Percentiles rank a stretch among this genome's conserved stretches.
Conservation (phyloP, 257 asterid genomes). For the Solanum clarkiae region DNA sequence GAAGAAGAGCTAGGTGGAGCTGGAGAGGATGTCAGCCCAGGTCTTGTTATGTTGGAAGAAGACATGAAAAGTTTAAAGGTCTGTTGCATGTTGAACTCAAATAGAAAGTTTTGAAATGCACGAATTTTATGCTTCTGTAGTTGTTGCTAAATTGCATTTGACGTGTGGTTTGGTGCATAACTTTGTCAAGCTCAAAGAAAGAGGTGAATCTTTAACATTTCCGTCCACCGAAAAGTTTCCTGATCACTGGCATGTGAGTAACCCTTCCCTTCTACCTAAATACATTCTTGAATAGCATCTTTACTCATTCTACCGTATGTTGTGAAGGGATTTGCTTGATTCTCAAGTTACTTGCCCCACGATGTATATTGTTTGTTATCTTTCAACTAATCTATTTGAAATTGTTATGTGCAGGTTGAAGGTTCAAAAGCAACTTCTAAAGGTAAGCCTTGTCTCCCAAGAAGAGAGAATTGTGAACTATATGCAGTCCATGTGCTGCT, state of each 20-base stretch:
- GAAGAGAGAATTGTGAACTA: neutral
- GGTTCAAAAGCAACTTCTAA: constrained; percentile 21
- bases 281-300: neutral
- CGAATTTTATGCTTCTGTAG: neutral
- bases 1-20: constrained; percentile 22
- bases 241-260: constrained; percentile 1
- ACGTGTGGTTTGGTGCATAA: neutral
- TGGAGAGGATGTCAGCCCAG: constrained; percentile 7
- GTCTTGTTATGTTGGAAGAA: constrained; percentile 9
- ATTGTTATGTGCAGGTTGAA: constrained; percentile 41
- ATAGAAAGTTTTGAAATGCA: neutral
- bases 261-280: neutral
- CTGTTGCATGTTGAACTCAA: neutral
- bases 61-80: constrained; percentile 37
- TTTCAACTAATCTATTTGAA: constrained; percentile 8
- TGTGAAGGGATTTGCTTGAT: neutral
- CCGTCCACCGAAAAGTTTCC: neutral
- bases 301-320: neutral
- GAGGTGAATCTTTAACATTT: neutral
- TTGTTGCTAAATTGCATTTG: neutral
- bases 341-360: neutral
- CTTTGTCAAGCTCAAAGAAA: neutral
- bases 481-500: neutral
- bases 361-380: neutral
- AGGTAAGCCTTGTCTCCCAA: constrained; percentile 29